Conservation (phyloP, 257 asterid genomes). For the Paulownia fortunei region DNA sequence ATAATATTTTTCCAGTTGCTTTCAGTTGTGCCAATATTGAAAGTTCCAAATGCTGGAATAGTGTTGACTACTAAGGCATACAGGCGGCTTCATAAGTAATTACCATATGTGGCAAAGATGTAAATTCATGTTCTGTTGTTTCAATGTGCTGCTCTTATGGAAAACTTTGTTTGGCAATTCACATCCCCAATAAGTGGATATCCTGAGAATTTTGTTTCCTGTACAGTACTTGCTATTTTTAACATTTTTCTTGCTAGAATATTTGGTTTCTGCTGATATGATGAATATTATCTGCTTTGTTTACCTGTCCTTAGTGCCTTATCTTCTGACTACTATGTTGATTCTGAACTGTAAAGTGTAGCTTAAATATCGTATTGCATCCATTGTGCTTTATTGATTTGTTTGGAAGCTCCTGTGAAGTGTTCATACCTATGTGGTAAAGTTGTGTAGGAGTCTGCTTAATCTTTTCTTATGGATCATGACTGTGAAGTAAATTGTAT, state of each 20-base stretch:
- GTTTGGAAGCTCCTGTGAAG: background rate
- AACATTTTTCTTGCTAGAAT: background rate
- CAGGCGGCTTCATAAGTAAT: background rate
- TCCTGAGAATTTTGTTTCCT: background rate
- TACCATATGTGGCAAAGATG: background rate
- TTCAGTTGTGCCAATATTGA: slow-evolving; percentile 12
- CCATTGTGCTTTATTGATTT: background rate
- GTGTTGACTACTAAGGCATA: slow-evolving; percentile 16
- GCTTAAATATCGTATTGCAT: background rate
- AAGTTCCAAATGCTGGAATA: slow-evolving; percentile 19
- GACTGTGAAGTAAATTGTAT: slow-evolving; percentile 10
- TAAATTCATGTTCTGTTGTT: background rate
- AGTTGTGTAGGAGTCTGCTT: background rate
- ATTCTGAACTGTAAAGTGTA: slow-evolving; percentile 3
- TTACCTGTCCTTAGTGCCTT: background rate
- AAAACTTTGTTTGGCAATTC: background rate
- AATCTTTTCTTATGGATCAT: slow-evolving; percentile 2
- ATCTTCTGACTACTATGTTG: slow-evolving; percentile 13
- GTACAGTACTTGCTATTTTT: background rate
- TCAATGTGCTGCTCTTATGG: slow-evolving; percentile 8
- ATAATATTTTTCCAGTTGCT: slow-evolving; percentile 34
- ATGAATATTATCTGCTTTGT: background rate
- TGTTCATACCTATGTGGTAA: background rate
- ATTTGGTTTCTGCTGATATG: slow-evolving; percentile 12
- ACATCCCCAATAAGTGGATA: background rate